These are phyloP conservation scores for Exophiala sp. DNA, from an alignment of 2,329 filamentous ascomycete genomes.

Conservation along the genomic window DNA sequence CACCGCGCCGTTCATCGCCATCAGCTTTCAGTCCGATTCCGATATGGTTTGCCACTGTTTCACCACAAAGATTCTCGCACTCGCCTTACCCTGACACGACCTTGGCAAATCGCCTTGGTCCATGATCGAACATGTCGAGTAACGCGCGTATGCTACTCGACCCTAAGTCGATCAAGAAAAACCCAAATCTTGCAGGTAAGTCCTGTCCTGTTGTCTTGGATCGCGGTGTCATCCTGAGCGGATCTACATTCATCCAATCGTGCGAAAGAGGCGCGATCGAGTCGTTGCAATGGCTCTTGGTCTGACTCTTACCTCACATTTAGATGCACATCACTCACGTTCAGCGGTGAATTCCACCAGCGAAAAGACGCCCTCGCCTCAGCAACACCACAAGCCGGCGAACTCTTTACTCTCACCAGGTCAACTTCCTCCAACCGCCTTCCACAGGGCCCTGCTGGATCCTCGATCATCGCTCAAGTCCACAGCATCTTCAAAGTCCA, in stretches of 20 bases:
- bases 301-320: no score
- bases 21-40: not conserved
- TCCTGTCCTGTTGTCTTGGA: not conserved
- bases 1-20: no score
- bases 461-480: not conserved
- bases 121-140: constrained; percentile 34
- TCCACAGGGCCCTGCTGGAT: not conserved
- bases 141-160: constrained; percentile 43
- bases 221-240: not conserved
- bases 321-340: no score
- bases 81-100: not conserved
- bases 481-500: not conserved
- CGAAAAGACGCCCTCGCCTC: not conserved
- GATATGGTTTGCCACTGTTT: constrained; percentile 17
- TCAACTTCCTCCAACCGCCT: not conserved
- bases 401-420: not conserved
- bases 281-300: no score
- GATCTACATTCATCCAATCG: not conserved
- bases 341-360: no score
- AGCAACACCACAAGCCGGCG: not conserved
- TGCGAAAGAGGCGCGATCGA: no score
- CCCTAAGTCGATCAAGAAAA: constrained; percentile 41
- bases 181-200: constrained; percentile 21
- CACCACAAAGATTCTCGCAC: constrained; percentile 1
- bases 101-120: not conserved